phyloP scores from a whole-genome alignment of 2,329 filamentous ascomycete species.

The Chrysoporthe cubensis region DNA sequence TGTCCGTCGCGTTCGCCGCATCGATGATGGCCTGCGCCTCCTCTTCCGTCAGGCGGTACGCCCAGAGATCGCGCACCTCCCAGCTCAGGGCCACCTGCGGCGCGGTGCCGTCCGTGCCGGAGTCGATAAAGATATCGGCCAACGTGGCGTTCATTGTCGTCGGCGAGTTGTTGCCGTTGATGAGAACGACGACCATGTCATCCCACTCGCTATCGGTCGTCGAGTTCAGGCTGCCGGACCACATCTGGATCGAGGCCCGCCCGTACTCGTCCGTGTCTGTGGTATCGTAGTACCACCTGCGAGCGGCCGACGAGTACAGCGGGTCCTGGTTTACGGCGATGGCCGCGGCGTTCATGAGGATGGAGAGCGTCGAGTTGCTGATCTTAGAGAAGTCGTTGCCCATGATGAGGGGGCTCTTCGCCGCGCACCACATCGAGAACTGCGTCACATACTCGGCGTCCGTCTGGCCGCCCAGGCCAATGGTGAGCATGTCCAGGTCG shows the following conservation, averaged over 20 bases:
- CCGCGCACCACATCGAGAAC: slow-evolving; percentile 32
- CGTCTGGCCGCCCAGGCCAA: slow-evolving; percentile 32
- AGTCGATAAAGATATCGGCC: slow-evolving; percentile 56
- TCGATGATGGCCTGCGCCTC: slow-evolving; percentile 49
- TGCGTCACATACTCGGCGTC: slow-evolving; percentile 32
- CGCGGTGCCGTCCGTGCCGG: slow-evolving; percentile 46
- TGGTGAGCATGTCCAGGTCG: slow-evolving; percentile 33
- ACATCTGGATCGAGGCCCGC: slow-evolving; percentile 52
- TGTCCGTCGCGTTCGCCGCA: slow-evolving; percentile 40
- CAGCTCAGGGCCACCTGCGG: slow-evolving; percentile 47
- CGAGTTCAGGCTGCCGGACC: slow-evolving; percentile 47
- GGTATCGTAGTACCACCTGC: slow-evolving; percentile 29
- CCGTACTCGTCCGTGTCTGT: slow-evolving; percentile 46
- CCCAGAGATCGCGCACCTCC: slow-evolving; percentile 61
- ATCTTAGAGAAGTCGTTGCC: slow-evolving; percentile 35
- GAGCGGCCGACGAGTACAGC: slow-evolving; percentile 16
- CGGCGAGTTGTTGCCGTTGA: slow-evolving; percentile 51
- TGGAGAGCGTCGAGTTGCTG: slow-evolving; percentile 39
- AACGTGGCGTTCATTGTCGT: slow-evolving; percentile 54
- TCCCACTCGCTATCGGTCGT: slow-evolving; percentile 48
- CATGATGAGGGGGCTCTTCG: slow-evolving; percentile 32
- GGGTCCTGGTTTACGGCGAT: slow-evolving; percentile 43
- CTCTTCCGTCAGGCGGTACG: slow-evolving; percentile 53
- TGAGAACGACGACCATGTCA: slow-evolving; percentile 48
- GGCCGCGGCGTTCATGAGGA: slow-evolving; percentile 47